A percentile compares a stretch with the other conserved stretches of the same genome.
Evolutionary conservation across 83 land plant species (phyloP).

Genomic region (Picea engelmannii): DNA sequence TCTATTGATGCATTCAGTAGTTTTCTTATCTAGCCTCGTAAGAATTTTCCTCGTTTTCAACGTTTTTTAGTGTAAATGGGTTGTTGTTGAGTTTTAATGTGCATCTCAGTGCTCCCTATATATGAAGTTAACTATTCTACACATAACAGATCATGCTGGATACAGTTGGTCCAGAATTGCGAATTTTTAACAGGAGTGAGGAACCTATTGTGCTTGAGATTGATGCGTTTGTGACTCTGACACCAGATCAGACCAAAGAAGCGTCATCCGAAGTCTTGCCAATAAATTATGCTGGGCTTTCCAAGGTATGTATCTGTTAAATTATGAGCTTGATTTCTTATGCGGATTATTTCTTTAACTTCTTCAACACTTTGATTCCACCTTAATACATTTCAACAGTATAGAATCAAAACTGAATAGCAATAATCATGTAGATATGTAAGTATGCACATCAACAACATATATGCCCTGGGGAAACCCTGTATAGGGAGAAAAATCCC

Average conservation of each 20-base stretch:
- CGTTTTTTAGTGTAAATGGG: background rate
- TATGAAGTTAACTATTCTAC: background rate
- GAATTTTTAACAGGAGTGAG: slow-evolving; percentile 48
- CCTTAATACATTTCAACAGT: too few species aligned
- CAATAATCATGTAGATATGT: too few species aligned
- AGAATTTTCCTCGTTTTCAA: background rate
- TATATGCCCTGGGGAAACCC: too few species aligned
- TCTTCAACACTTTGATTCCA: too few species aligned
- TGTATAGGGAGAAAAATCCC: too few species aligned
- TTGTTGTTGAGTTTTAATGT: background rate
- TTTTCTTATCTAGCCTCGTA: background rate
- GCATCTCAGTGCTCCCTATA: background rate
- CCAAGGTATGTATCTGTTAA: slow-evolving; percentile 32
- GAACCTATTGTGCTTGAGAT: slow-evolving; percentile 50
- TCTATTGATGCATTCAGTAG: background rate
- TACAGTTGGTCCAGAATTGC: slow-evolving; percentile 77
- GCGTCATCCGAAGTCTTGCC: slow-evolving; percentile 65
- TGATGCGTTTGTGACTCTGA: slow-evolving; percentile 55
- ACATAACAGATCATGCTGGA: slow-evolving; percentile 73
- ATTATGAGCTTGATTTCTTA: too few species aligned
- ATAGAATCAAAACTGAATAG: too few species aligned
- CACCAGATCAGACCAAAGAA: slow-evolving; percentile 53
- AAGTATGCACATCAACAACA: too few species aligned
- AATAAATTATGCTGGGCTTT: slow-evolving; percentile 48
- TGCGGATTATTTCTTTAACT: too few species aligned